Evolutionary conservation across 805 yeast species (phyloP), one percentile per base, ranked within the genome.

Genomic region (Crinitomyces ghanaensis): DNA sequence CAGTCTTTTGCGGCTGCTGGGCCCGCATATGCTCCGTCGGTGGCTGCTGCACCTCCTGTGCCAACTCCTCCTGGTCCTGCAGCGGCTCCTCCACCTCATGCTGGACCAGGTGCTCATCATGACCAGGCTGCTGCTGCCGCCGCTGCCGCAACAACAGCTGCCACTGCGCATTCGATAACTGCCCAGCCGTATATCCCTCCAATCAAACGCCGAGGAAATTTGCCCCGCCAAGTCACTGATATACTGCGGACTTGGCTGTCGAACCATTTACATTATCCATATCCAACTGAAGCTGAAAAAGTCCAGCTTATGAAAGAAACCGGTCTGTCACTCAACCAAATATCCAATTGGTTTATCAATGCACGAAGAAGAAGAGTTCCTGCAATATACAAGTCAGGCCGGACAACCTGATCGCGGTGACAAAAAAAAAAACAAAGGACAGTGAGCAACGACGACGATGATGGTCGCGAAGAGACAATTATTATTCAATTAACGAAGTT

Each of bases 301-400:
- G 66, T 70, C 41, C 72, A 71, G 47, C 62, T 82, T 35, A 69
- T 79, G 65, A 62, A 66, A 44, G 65, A 68, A 50, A 82, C 94
- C 0, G 88, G 91, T 0, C 64, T 82, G 50, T 78, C 82, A 41
- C 74, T 77, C 54, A 83, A 79, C 40, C 94, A 82, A 55, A 65
- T 82, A 40, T 69, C 80, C 43, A 83, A 82, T 51, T 82, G 94
- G 94, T 82, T 82, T 48, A 83, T 82, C 49, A 82, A 82, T 51
- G 93, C 88, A 13, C 69, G 94, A 46, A 65, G 93, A 48, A 63
- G 94, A 44, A 74, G 79, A 49, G 68, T 82, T 19, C 60, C 62
- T 16, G 48, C 55, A 5, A 39, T 51, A 28, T 36, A 42, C 28
- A 40, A 39, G n/a, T n/a, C n/a, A n/a, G n/a, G n/a, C n/a, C n/a